Conservation (phyloP, 1,139 yeast species). For the Trichomonascaceae sp. region DNA sequence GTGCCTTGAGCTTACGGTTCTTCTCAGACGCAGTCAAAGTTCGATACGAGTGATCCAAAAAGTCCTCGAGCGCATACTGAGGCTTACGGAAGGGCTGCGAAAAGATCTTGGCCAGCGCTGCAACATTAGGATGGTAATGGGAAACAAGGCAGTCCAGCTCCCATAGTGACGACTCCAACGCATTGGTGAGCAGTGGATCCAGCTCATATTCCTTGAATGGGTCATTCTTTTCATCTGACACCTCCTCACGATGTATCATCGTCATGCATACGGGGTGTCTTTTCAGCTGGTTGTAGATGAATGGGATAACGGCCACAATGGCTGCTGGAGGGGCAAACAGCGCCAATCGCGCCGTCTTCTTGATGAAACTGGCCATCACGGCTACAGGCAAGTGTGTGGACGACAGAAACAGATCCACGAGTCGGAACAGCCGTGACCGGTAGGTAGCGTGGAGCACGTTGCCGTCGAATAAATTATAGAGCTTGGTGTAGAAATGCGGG, state of each 20-base stretch:
- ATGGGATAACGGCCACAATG: constrained; percentile 77
- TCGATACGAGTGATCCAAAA: constrained; percentile 79
- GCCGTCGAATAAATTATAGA: constrained; percentile 61
- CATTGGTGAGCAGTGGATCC: constrained; percentile 70
- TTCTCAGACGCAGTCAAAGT: constrained; percentile 65
- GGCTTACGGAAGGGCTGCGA: constrained; percentile 84
- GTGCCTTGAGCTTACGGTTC: constrained; percentile 51
- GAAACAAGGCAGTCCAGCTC: constrained; percentile 67
- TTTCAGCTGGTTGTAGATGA: constrained; percentile 75
- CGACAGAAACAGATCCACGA: constrained; percentile 71
- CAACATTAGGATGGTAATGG: constrained; percentile 95
- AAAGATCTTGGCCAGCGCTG: constrained; percentile 79
- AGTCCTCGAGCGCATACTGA: constrained; percentile 82
- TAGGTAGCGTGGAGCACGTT: constrained; percentile 68
- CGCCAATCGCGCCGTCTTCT: constrained; percentile 62
- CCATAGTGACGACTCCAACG: constrained; percentile 83
- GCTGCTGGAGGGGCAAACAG: constrained; percentile 84
- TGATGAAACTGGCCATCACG: constrained; percentile 80
- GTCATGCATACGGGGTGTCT: constrained; percentile 92
- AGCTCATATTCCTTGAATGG: constrained; percentile 50
- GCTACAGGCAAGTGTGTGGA: constrained; percentile 81
- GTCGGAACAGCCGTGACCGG: constrained; percentile 76
- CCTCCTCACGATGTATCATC: constrained; percentile 49
- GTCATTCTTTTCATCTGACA: constrained; percentile 36
- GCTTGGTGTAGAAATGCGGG: constrained; percentile 76